phyloP scores from a whole-genome alignment of 371 early-diverging fungal species.

The Apophysomyces ossiformis region DNA sequence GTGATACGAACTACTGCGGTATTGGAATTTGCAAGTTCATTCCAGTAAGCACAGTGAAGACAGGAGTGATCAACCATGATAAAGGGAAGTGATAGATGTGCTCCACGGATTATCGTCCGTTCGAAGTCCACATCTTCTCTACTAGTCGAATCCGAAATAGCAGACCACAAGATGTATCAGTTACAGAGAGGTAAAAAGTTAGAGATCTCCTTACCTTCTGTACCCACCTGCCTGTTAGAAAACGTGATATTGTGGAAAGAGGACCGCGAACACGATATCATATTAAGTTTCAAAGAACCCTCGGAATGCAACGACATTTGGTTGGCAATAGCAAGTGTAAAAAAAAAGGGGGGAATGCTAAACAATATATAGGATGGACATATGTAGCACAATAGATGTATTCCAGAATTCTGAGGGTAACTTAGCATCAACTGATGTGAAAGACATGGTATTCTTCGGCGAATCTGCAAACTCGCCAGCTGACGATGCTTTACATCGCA shows the following conservation, averaged over 20 bases:
- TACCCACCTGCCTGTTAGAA: slow-evolving; percentile 39
- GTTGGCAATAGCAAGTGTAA: background rate
- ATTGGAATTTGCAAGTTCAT: slow-evolving; percentile 62
- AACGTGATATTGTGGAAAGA: slow-evolving; percentile 86
- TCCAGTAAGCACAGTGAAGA: slow-evolving; percentile 35
- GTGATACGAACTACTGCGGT: slow-evolving; percentile 72
- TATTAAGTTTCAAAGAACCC: slow-evolving; percentile 82
- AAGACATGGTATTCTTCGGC: too few relatives aligned
- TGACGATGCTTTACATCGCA: too few relatives aligned
- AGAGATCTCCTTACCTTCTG: background rate
- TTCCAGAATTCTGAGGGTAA: too few relatives aligned
- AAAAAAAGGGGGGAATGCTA: background rate
- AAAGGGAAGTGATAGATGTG: slow-evolving; percentile 44
- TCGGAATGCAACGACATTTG: slow-evolving; percentile 57
- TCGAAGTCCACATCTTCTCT: slow-evolving; percentile 63
- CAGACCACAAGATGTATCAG: slow-evolving; percentile 62
- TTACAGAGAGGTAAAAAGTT: slow-evolving; percentile 66
- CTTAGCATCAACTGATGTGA: too few relatives aligned
- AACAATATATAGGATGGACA: background rate
- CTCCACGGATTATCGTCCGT: slow-evolving; percentile 41
- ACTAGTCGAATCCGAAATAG: slow-evolving; percentile 59
- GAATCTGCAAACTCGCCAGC: too few relatives aligned
- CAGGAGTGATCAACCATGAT: background rate
- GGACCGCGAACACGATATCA: slow-evolving; percentile 70
- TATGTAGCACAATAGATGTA: background rate